Conservation (phyloP, 192 early-diverging fungal genomes). For the Linnemannia zychae region DNA sequence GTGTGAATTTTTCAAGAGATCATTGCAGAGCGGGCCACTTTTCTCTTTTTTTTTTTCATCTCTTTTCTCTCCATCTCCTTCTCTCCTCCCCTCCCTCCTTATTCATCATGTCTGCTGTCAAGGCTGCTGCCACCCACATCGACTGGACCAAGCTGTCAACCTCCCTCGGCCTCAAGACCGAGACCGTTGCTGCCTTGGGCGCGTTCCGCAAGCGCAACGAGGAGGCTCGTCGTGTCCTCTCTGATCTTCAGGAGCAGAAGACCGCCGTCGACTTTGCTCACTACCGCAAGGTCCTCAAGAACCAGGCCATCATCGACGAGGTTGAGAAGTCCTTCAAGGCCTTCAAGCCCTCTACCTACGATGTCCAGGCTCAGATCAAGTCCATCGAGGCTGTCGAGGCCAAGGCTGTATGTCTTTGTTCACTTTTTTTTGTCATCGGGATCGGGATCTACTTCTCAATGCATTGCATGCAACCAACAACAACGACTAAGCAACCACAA, state of each 20-base stretch:
- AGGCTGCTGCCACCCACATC: constrained; percentile 74
- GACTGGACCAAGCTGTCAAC: constrained; percentile 92
- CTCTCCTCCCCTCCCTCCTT: constrained; percentile 4
- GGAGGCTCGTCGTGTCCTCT: constrained; percentile 86
- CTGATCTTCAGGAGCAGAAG: constrained; percentile 86
- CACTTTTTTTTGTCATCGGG: neutral
- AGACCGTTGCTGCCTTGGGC: constrained; percentile 86
- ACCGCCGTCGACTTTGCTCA: constrained; percentile 88
- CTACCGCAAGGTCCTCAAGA: constrained; percentile 92
- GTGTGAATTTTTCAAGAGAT: neutral
- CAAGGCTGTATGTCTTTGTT: constrained; percentile 74
- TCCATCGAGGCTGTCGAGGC: constrained; percentile 81
- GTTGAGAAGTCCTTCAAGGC: constrained; percentile 87
- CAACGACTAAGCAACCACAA: neutral
- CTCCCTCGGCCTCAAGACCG: constrained; percentile 84
- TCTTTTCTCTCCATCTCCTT: neutral
- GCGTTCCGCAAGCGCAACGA: constrained; percentile 97
- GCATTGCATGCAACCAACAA: neutral
- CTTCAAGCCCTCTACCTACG: constrained; percentile 87
- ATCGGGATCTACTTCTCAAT: neutral
- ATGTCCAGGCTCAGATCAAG: constrained; percentile 88
- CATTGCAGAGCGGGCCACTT: neutral
- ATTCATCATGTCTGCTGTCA: constrained; percentile 53
- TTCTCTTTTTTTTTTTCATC: neutral
- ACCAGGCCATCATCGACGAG: constrained; percentile 90